Evolutionary conservation across 495 filamentous ascomycete genomes (phyloP), one percentile per base, ranked within the genome.

Genomic region (Durotheca rogersii): DNA sequence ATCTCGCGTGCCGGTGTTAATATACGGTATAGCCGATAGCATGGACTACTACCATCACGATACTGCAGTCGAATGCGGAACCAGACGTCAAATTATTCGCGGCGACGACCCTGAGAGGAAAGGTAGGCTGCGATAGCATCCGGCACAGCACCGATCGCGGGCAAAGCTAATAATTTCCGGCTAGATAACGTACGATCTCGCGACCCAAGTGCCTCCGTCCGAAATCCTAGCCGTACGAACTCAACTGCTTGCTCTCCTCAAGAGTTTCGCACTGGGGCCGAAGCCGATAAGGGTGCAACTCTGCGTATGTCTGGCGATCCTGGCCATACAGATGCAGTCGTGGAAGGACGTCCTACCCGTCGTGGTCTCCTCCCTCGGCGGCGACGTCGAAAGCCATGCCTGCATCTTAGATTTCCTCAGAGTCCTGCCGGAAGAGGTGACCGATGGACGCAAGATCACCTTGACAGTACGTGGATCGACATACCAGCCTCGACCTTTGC

Each of bases 361-460:
- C 20, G 86, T 97, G 20, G 89, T 94, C 16, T 77, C 82, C 23
- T 77, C 84, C 10, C 76, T 99, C 33, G 89, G 92, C 38, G 82
- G 80, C 63, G 83, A 83, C 56, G 81, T 86, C 34, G 80, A 85
- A 56, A 87, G 82, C 65, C 78, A 83, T 49, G 84, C 91, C 42
- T 91, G 87, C 65, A 86, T 96, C 56, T 72, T 99, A 53, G 94
- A 97, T 65, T 97, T 99, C 69, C 76, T 99, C 45, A 90, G 84
- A 64, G 90, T 99, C 61, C 81, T 99, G 36, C 93, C 93, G 14
- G 93, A 99, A 76, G 93, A 99, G 80, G 94, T 99, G 67, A 97
- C 89, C 39, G 93, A 97, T 76, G 93, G 94, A 70, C 88, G 93
- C 70, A 97, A 96, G 75, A 95, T 97, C 80, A 94, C 88, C 78